These are phyloP conservation scores for Teratosphaeria viscida DNA, from an alignment of 2,329 filamentous ascomycete genomes.

Conservation along the genomic window DNA sequence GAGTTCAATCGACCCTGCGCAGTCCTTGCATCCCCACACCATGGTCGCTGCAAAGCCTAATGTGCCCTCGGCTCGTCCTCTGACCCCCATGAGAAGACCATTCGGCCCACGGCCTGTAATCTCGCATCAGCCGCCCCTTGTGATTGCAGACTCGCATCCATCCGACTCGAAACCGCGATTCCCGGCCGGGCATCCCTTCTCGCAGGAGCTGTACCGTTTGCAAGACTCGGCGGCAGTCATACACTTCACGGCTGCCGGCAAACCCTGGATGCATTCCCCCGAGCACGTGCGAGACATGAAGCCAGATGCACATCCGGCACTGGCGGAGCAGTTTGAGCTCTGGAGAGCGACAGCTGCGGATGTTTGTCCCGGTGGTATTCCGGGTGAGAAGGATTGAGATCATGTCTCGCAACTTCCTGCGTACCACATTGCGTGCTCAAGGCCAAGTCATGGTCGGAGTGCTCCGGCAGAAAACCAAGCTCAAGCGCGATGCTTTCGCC, in stretches of 20 bases:
- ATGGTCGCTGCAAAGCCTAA: not conserved
- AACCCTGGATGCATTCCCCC: slow-evolving; percentile 16
- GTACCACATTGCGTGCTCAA: too few species aligned
- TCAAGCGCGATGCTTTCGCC: too few species aligned
- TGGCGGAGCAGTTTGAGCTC: slow-evolving; percentile 15
- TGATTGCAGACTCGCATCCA: not conserved
- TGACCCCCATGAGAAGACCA: not conserved
- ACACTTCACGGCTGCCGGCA: slow-evolving; percentile 20
- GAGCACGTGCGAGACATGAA: slow-evolving; percentile 2
- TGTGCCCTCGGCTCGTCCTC: not conserved
- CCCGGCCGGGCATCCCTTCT: slow-evolving; percentile 9
- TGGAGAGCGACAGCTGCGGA: slow-evolving; percentile 15
- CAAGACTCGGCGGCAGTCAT: slow-evolving; percentile 15
- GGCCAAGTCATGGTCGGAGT: too few species aligned
- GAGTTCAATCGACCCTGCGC: not conserved
- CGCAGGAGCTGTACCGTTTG: slow-evolving; percentile 11
- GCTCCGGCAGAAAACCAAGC: too few species aligned
- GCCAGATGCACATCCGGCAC: slow-evolving; percentile 18
- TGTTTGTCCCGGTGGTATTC: slow-evolving; percentile 5
- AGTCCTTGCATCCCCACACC: not conserved
- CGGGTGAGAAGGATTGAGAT: not conserved
- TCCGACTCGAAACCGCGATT: slow-evolving; percentile 5
- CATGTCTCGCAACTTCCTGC: too few species aligned
- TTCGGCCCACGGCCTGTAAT: not conserved
- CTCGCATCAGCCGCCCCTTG: not conserved